Base-by-base conservation (phyloP, 495 filamentous ascomycete species). In the Cetradonia linearis region DNA sequence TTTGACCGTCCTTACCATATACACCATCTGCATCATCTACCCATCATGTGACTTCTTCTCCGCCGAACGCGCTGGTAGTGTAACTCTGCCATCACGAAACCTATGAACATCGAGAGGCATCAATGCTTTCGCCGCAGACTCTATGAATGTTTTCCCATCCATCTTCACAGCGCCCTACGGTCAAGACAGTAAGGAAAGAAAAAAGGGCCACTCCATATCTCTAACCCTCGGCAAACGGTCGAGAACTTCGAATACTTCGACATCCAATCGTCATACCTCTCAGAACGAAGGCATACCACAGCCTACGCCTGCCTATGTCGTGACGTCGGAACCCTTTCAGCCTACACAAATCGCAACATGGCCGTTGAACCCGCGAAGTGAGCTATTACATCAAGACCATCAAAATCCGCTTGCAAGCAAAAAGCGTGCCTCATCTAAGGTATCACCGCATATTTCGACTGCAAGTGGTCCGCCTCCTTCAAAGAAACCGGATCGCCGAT, bases 111-210 rank as follows among this genome's bases (percentile, higher is more conserved):
- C 2, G 9, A 10, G 20, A 36, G 34, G 31, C 23, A 27, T 50
- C 49, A 56, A 61, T 61, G 59, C 49, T 61, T 55, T 53, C 52
- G 50, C 52, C 38, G 28, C 50, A 46, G 59, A n/a, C 59, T 61
- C 59, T 61, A 67, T 67, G 65, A 61, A 64, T 62, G 56, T 56
- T 50, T 54, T 36, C 47, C 62, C 58, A 34, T 64, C 65, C 44
- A 64, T 67, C 49, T 64, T 64, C 38, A 64, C 62, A 18, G 62
- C 48, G 36, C 42, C 65, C 6, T 36, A 50, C 40, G 55, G 36
- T 52, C 46, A 42, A 53, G 49, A 37, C 34, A 58, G 18, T 18
- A 55, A 47, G 55, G 33, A 66, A 40, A 46, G 36, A 50, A 23
- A 66, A 33, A 46, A 38, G 50, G 34, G 34, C 16, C 30, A 48